Base-by-base conservation (phyloP, 352 stramenopile genomes). In the Aphanomyces cochlioides region DNA sequence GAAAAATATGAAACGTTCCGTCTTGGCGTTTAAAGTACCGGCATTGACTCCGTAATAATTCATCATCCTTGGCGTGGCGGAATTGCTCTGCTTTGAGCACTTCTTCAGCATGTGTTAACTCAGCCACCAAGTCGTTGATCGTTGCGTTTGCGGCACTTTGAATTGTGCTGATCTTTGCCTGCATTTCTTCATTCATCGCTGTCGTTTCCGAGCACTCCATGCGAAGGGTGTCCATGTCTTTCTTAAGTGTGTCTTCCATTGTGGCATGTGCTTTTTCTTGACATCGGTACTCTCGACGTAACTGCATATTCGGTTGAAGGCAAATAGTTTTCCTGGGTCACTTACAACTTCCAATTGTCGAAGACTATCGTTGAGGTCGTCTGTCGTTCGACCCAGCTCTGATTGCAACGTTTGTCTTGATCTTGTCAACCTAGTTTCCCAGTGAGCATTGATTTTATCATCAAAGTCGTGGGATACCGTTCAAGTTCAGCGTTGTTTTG, bases 61-160 rank as follows among this genome's bases (percentile, higher is more conserved):
- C 78, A 40, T 73, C 72, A 12, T 92, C 84, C 56, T 90, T 90
- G 28, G 79, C 72, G 0, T 73, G 72, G 4, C 80, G 79, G 53
- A 50, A 77, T 21, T 86, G 84, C 21, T 92, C 84, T 7, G 80
- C 77, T 12, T 77, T 74, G 17, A 87, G 72, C 36, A 80, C 73
- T 39, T 92, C 84, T 19, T 90, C 82, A 6, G 77, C 77, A 34
- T 73, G 73, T 65, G 90, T 83, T 7, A 92, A 43, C 66, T 92
- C 84, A 5, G 47, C 65, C 56, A 90, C 79, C 2, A 92, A 67
- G 28, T 92, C 84, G 66, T 92, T 88, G 56, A 92, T 90, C 7
- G 84, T 92, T 0, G 84, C 84, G 72, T 92, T 92, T 13, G 84
- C 84, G 5, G 84, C 84, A 67, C 61, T 88, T 68, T 92, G 84